Evolutionary conservation across 1,284 basidiomycete species (phyloP), one percentile per base, ranked within the genome.

Genomic region (Thelephora terrestris): DNA sequence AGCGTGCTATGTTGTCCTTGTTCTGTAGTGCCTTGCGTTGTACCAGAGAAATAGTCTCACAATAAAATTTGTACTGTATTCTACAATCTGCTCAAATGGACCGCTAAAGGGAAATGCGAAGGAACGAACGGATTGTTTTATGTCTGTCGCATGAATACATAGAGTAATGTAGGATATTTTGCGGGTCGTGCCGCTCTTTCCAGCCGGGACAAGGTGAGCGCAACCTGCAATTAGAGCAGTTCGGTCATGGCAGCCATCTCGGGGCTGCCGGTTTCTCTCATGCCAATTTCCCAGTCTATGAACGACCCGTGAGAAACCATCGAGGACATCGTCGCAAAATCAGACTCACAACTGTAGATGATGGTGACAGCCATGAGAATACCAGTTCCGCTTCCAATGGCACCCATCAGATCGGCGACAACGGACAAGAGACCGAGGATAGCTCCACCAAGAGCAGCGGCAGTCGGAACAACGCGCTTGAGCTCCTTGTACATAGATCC

Each of bases 401-500:
- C 95, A 52, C 96, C 95, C 73, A 95, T 86, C 53, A 99, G 70
- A 65, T 99, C 95, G n/a, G 95, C 95, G 21, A 81, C 78, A 48
- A 99, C 93, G n/a, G 88, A 91, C 18, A 98, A 74, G 20, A 96
- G 73, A 44, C 95, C 95, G 27, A 98, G 85, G 52, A 94, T 89
- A 23, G 94, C 96, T 48, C 95, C 95, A 51, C 95, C 96, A 56
- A 98, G 91, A 2, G 94, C 91, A 14, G 95, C 95, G 7, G 96
- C 95, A 17, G 94, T 98, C 1, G 95, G 95, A 55, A 99, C 96
- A 55, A 98, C 86, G 43, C 92, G 81, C 76, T 98, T 99, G 55
- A 98, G 80, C 65, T 98, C 95, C 75, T 97, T 98, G 79, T 98
- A 98, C 91, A 98, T 96, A 24, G 85, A 89, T 32, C 88, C 92